Conservation (phyloP, 441 rosid species). For the Corymbia calophylla region DNA sequence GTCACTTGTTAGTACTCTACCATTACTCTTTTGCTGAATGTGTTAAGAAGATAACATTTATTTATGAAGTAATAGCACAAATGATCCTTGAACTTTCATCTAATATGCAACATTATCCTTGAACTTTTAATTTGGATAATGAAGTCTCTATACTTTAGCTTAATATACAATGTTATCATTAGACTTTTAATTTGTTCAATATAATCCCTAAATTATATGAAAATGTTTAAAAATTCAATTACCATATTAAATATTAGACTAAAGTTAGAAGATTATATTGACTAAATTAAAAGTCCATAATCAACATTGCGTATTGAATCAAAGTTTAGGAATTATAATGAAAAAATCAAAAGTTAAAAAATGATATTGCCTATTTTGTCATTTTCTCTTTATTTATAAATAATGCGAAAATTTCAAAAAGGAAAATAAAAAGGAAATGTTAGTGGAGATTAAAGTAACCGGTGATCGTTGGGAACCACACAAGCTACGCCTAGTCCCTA, state of each 20-base stretch:
- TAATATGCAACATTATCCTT: rapidly evolving
- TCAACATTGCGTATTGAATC: not conserved
- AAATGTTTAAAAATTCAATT: no score
- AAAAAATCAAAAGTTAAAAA: not conserved
- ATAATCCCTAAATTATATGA: no score
- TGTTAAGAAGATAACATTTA: no score
- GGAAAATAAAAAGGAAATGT: not conserved
- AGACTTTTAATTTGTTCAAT: no score
- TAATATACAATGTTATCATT: no score
- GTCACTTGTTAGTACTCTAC: not conserved
- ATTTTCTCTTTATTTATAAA: not conserved
- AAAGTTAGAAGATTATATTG: not conserved
- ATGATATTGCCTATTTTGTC: not conserved
- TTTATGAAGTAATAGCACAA: not conserved
- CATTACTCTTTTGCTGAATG: no score
- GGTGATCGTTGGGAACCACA: not conserved
- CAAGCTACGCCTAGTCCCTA: not conserved
- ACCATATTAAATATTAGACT: no score
- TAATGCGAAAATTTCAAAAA: not conserved
- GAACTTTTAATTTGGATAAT: not conserved
- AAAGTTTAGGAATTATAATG: not conserved
- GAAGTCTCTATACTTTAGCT: no score
- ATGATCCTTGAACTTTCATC: not conserved
- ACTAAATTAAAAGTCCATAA: not conserved
- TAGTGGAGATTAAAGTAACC: not conserved